Evolutionary conservation across 176 grass and related monocot species (phyloP).

Genomic region (Thalia dealbata): DNA sequence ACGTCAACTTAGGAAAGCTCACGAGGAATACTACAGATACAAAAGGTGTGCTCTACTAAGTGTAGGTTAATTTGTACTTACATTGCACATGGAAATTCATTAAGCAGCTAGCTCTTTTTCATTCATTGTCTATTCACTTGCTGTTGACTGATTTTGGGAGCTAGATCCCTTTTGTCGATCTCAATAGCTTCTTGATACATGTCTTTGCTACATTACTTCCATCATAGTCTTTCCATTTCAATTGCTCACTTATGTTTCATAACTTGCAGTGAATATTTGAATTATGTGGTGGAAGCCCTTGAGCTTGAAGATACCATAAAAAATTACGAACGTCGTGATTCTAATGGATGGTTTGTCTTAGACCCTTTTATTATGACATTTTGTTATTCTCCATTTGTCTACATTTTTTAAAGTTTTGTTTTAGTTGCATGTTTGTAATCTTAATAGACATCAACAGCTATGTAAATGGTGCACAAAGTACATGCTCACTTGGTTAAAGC

Average conservation of each 20-base stretch:
- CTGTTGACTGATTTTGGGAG: neutral
- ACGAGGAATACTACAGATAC: constrained; percentile 96
- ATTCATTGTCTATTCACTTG: neutral
- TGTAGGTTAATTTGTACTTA: neutral
- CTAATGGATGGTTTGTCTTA: constrained; percentile 84
- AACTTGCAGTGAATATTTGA: constrained; percentile 87
- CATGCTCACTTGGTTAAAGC: no score
- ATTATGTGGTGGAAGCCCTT: constrained; percentile 89
- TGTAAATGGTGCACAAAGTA: no score
- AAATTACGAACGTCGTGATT: constrained; percentile 75
- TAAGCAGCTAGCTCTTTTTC: neutral
- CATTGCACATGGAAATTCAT: neutral
- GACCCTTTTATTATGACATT: constrained; percentile 16
- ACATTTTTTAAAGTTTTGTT: neutral
- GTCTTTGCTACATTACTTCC: neutral
- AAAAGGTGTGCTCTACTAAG: constrained; percentile 48
- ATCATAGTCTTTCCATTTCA: constrained; percentile 8
- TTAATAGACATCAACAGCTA: no score
- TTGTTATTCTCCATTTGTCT: neutral
- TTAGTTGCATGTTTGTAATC: no score
- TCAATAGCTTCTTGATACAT: neutral
- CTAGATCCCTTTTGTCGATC: neutral
- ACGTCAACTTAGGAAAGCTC: constrained; percentile 80
- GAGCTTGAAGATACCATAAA: constrained; percentile 95
- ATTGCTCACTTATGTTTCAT: constrained; percentile 14